These are phyloP conservation scores for Bisporella sp. DNA, from an alignment of 2,329 filamentous ascomycete genomes.

Conservation along the genomic window DNA sequence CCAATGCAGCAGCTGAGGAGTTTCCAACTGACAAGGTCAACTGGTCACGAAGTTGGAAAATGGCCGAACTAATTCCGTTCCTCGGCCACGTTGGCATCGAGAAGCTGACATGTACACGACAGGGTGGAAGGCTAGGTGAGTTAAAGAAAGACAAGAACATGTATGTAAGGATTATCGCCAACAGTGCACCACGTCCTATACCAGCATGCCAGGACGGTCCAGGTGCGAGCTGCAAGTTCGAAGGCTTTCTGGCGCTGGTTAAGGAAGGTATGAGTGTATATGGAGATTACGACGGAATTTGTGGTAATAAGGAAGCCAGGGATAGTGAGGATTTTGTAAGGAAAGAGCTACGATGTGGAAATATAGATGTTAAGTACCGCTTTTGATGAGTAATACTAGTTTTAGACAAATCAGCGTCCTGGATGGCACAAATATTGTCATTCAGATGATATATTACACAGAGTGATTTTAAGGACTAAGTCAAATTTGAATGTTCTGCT, in stretches of 20 bases:
- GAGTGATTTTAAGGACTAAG: too few species aligned
- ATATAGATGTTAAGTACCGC: too few species aligned
- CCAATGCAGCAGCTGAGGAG: conserved; percentile 51
- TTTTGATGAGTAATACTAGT: too few species aligned
- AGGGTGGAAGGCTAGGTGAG: conserved; percentile 42
- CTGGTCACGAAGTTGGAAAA: conserved; percentile 55
- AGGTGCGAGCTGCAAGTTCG: conserved; percentile 40
- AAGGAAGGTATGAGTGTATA: conserved; percentile 30
- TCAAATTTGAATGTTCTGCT: too few species aligned
- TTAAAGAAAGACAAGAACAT: conserved; percentile 40
- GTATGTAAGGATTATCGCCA: conserved; percentile 45
- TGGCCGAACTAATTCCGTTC: conserved; percentile 57
- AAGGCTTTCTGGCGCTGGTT: conserved; percentile 36
- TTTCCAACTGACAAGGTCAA: conserved; percentile 60
- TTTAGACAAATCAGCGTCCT: too few species aligned
- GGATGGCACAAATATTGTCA: too few species aligned
- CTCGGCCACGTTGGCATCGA: conserved; percentile 61
- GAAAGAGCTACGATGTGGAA: too few species aligned
- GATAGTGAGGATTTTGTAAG: too few species aligned
- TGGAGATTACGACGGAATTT: conserved; percentile 25
- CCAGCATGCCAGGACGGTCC: conserved; percentile 42
- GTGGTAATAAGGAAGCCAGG: conserved; percentile 12
- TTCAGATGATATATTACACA: too few species aligned
- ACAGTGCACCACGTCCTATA: conserved; percentile 42
- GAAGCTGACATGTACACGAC: conserved; percentile 49